phyloP scores from a whole-genome alignment of 176 grass and related monocot species.

The Urochloa ruziziensis region DNA sequence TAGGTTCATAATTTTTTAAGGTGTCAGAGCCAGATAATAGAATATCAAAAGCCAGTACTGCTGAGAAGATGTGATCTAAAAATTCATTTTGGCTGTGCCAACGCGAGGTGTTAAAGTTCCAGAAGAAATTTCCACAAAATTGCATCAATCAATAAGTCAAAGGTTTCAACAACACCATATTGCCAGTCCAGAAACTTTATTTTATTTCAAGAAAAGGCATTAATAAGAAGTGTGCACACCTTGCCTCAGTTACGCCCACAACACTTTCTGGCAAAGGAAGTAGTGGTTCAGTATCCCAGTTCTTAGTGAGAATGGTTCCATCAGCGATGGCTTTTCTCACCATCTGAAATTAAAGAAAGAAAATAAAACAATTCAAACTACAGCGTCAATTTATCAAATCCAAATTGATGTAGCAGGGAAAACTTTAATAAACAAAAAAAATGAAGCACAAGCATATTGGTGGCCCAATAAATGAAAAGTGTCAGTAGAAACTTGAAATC shows the following conservation, averaged over 20 bases:
- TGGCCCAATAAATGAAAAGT: not conserved
- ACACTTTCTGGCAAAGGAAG: constrained; percentile 58
- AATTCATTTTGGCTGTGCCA: not conserved
- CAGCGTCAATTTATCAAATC: not conserved
- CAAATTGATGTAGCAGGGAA: constrained; percentile 9
- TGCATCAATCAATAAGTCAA: not conserved
- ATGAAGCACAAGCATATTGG: not conserved
- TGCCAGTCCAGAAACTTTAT: not conserved
- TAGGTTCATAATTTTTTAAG: not conserved
- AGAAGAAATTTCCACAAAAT: not conserved
- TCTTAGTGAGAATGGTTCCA: constrained; percentile 81
- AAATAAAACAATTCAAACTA: constrained; percentile 29
- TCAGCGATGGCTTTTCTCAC: constrained; percentile 61
- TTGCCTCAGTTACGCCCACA: constrained; percentile 37
- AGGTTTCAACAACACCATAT: not conserved
- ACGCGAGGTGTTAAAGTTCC: not conserved
- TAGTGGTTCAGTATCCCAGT: constrained; percentile 89
- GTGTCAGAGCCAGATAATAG: not conserved
- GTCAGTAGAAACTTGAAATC: constrained; percentile 18
- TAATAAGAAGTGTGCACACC: constrained; percentile 38
- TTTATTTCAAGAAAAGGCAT: not conserved
- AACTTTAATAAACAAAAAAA: not conserved
- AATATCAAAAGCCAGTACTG: not conserved
- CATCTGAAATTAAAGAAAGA: constrained; percentile 45
- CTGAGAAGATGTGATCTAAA: not conserved